A percentile compares a stretch with the other conserved stretches of the same genome.
Evolutionary conservation across 352 stramenopile genomes (phyloP).

Genomic region (Lagenidium giganteum): DNA sequence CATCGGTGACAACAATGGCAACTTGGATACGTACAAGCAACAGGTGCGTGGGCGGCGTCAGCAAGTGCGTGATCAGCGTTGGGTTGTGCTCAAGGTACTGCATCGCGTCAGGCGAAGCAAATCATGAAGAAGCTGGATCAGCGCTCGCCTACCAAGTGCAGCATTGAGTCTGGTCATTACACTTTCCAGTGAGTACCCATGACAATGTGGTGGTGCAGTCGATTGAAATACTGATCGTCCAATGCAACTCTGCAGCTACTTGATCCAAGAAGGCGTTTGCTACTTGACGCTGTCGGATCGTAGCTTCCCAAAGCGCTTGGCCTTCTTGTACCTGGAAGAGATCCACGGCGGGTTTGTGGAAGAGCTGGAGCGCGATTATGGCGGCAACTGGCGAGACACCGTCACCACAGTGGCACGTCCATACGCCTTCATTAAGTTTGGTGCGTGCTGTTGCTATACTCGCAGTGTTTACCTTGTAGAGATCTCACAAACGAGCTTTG

Average conservation of each 20-base stretch:
- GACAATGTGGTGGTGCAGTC: neutral
- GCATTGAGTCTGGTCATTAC: conserved; percentile 90
- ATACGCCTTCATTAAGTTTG: conserved; percentile 99
- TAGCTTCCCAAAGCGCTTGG: conserved; percentile 95
- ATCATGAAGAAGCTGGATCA: conserved; percentile 92
- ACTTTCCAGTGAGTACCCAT: conserved; percentile 85
- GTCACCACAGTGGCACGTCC: conserved; percentile 95
- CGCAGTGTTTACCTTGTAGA: neutral
- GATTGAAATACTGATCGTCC: conserved; percentile 19
- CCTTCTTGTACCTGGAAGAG: conserved; percentile 98
- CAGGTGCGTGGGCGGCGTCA: conserved; percentile 26
- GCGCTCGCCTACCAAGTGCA: conserved; percentile 91
- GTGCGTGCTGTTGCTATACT: conserved; percentile 25
- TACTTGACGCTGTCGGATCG: conserved; percentile 97
- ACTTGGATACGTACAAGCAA: conserved; percentile 88
- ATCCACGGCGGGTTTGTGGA: conserved; percentile 92
- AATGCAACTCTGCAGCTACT: conserved; percentile 69
- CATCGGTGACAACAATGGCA: conserved; percentile 74
- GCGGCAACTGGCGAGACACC: conserved; percentile 84
- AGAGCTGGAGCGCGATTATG: conserved; percentile 92
- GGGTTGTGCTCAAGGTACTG: neutral
- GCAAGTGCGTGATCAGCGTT: neutral
- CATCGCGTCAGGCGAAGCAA: conserved; percentile 81
- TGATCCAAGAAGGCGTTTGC: conserved; percentile 96
- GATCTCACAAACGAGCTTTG: too few species aligned